phyloP scores from a whole-genome alignment of 176 grass and related monocot species.

The Musa itinerans region DNA sequence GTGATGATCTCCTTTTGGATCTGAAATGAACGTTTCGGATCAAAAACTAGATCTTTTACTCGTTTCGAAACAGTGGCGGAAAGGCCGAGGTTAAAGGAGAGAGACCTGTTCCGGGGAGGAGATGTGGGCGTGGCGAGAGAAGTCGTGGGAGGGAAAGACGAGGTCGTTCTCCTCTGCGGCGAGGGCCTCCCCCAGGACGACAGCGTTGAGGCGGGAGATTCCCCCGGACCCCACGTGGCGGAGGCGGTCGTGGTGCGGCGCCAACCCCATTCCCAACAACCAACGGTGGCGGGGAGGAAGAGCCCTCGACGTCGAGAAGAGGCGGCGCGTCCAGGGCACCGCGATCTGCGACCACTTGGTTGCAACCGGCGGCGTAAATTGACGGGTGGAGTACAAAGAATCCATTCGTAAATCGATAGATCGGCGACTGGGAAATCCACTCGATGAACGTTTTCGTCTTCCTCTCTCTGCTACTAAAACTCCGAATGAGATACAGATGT shows the following conservation, averaged over 20 bases:
- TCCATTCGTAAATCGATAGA: neutral
- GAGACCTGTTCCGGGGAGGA: conserved; percentile 59
- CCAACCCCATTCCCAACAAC: neutral
- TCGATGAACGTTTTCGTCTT: too few species aligned
- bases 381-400: neutral
- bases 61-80: neutral
- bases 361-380: neutral
- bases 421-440: neutral
- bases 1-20: too few species aligned
- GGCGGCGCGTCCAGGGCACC: neutral
- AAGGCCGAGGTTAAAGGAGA: neutral
- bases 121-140: conserved; percentile 58
- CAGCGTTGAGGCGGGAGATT: conserved; percentile 49
- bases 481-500: too few species aligned
- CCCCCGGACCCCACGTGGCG: conserved; percentile 55
- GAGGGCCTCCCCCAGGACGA: conserved; percentile 58
- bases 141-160: conserved; percentile 54
- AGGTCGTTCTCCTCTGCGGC: conserved; percentile 52
- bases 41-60: neutral
- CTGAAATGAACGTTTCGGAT: neutral
- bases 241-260: neutral
- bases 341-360: neutral
- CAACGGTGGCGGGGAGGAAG: neutral
- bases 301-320: neutral
- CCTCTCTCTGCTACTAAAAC: too few species aligned